A percentile compares a stretch with the other conserved stretches of the same genome.
These are phyloP conservation scores for Solioccasus polychromus DNA, from an alignment of 768 basidiomycete species.

Conservation along the genomic window DNA sequence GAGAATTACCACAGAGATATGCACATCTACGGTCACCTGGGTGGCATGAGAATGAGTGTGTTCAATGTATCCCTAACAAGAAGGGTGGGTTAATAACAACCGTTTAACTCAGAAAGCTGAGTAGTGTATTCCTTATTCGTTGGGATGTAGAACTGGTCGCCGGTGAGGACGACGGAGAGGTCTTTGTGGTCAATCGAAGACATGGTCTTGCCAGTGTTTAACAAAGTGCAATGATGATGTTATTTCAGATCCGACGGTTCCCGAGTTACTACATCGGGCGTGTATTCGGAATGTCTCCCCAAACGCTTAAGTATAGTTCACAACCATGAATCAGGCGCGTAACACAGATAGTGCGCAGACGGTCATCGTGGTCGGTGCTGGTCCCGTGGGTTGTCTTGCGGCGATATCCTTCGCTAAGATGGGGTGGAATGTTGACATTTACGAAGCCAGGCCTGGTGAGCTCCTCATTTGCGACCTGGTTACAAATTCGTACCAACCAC, in stretches of 20 bases:
- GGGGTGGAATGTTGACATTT: constrained; percentile 82
- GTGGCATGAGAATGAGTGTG: constrained; percentile 17
- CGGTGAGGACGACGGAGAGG: constrained; percentile 36
- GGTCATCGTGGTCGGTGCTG: constrained; percentile 79
- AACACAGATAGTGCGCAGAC: constrained; percentile 32
- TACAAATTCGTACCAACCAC: constrained; percentile 12
- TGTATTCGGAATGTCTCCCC: constrained; percentile 3
- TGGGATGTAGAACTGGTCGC: constrained; percentile 56
- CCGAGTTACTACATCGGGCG: constrained; percentile 16
- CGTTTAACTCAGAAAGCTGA: constrained; percentile 34
- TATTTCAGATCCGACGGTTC: constrained; percentile 14
- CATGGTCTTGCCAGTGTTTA: constrained; percentile 13
- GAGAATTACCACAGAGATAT: constrained; percentile 95
- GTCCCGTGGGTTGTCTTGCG: constrained; percentile 91
- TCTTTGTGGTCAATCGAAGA: constrained; percentile 12
- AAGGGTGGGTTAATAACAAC: constrained; percentile 30
- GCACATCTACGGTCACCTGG: constrained; percentile 53
- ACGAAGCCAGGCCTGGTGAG: constrained; percentile 76
- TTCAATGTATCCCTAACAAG: background rate
- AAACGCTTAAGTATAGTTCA: background rate
- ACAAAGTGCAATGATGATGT: constrained; percentile 5
- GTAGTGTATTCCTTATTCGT: constrained; percentile 51
- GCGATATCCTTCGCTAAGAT: constrained; percentile 82
- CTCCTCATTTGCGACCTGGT: constrained; percentile 11
- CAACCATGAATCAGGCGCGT: constrained; percentile 19